A percentile compares a stretch with the other conserved stretches of the same genome.
phyloP scores from a whole-genome alignment of 306 rosid genomes.

The Abrus precatorius region DNA sequence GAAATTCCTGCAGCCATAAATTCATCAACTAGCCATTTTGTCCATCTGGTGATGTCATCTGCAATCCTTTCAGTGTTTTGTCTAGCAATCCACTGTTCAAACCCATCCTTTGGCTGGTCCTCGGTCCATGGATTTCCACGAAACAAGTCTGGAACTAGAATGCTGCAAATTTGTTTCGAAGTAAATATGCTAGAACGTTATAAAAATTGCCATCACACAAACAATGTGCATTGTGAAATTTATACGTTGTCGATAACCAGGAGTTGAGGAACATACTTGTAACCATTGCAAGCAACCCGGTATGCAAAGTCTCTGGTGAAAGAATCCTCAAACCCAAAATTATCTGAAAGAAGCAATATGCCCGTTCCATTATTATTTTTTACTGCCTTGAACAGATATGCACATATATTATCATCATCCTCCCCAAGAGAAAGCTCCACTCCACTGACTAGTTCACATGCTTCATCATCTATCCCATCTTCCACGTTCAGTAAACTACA shows the following conservation, averaged over 20 bases:
- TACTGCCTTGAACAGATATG: slow-evolving; percentile 80
- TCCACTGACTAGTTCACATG: slow-evolving; percentile 82
- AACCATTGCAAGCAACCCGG: slow-evolving; percentile 84
- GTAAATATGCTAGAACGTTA: slow-evolving; percentile 15
- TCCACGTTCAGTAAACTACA: slow-evolving; percentile 61
- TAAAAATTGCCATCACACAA: not conserved
- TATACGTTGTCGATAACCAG: not conserved
- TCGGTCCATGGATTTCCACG: slow-evolving; percentile 74
- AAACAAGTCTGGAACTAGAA: slow-evolving; percentile 83
- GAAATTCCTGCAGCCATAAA: slow-evolving; percentile 75
- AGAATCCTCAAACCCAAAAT: slow-evolving; percentile 78
- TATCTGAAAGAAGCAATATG: slow-evolving; percentile 77
- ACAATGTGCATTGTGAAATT: not conserved
- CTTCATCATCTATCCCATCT: slow-evolving; percentile 61
- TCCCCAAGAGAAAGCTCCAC: slow-evolving; percentile 77
- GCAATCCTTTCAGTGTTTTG: slow-evolving; percentile 66
- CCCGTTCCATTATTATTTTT: slow-evolving; percentile 84
- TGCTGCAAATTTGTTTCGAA: slow-evolving; percentile 65
- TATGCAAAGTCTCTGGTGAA: slow-evolving; percentile 82
- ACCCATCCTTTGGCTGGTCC: slow-evolving; percentile 51
- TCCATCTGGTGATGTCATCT: slow-evolving; percentile 61
- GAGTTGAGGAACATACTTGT: slow-evolving; percentile 64
- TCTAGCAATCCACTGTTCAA: slow-evolving; percentile 63
- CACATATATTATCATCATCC: slow-evolving; percentile 58
- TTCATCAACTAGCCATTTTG: slow-evolving; percentile 85